Evolutionary conservation across 1,139 yeast genomes (phyloP).

Genomic region (Saccharomyces hybrid): DNA sequence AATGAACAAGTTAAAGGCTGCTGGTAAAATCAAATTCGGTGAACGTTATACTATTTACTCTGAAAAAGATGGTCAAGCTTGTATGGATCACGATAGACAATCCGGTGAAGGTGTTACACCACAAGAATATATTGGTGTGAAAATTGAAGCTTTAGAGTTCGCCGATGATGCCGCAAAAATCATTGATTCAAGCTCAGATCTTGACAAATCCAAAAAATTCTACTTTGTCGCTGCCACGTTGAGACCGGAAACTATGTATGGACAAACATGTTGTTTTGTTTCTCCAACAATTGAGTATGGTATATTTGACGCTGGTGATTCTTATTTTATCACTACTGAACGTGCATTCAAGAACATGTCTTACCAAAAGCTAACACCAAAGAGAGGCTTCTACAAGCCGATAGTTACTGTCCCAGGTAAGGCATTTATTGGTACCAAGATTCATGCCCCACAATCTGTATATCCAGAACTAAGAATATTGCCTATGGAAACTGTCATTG

Average conservation of each 20-base stretch:
- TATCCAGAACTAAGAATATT: slow-evolving; percentile 68
- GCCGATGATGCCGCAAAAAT: slow-evolving; percentile 37
- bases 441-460: slow-evolving; percentile 75
- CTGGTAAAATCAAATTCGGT: slow-evolving; percentile 92
- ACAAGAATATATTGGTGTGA: slow-evolving; percentile 91
- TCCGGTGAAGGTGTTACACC: slow-evolving; percentile 97
- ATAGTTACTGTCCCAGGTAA: slow-evolving; percentile 58
- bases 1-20: slow-evolving; percentile 76
- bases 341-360: slow-evolving; percentile 99
- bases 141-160: slow-evolving; percentile 55
- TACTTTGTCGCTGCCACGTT: slow-evolving; percentile 92
- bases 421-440: slow-evolving; percentile 73
- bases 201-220: slow-evolving; percentile 56
- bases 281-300: slow-evolving; percentile 93
- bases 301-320: slow-evolving; percentile 78
- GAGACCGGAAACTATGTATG: slow-evolving; percentile 98
- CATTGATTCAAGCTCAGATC: slow-evolving; percentile 40
- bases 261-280: slow-evolving; percentile 96
- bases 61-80: slow-evolving; percentile 96
- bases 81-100: slow-evolving; percentile 98
- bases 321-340: slow-evolving; percentile 79
- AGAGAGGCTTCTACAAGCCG: slow-evolving; percentile 69
- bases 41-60: slow-evolving; percentile 97
- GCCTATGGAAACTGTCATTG: slow-evolving; percentile 97
- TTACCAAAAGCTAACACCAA: slow-evolving; percentile 86